Base-by-base conservation (phyloP, 1,284 basidiomycete genomes). In the Naganishia sp. region DNA sequence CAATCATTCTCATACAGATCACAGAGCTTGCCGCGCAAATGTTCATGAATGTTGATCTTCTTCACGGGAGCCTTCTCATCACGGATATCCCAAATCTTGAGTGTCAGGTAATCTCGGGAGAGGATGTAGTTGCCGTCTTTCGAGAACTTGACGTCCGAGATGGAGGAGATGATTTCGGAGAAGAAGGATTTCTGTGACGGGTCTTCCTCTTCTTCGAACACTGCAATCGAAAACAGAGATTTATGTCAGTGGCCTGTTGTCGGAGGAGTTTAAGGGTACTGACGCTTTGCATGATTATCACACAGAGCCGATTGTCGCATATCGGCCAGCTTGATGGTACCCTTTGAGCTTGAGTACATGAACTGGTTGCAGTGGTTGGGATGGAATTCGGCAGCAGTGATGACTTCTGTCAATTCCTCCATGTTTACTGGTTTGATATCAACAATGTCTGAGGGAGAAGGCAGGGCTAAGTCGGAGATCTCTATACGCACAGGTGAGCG, bases 361-460 rank as follows among this genome's bases (percentile, higher is more conserved):
- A 99, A 98, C 64, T 93, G 83, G 79, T 99, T 99, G 87, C 96
- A 99, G 73, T 96, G 92, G 69, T 88, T 85, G 17, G 96, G 96
- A 77, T 99, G 96, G 82, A 99, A 99, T 81, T 99, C 96, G 65
- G 96, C 93, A 4, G 95, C 94, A 11, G 96, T 99, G 80, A 99
- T 99, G 77, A 99, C 96, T 79, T 99, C 96, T 17, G 96, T 99
- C 63, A 99, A 84, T 80, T 99, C 96, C 77, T 99, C 96, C 96
- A 99, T 99, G 81, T 99, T 99, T 75, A 93, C 89, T 0, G 96
- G 96, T 80, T 99, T 99, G 85, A 99, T 99, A 81, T 99, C 96
- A 71, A 99, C 94, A 76, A 99, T 98, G 82, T 99, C 94, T 98
- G 75, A 25, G 41, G 32, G 15, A 43, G 32, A 62, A 42, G 18